phyloP scores from a whole-genome alignment of 257 asterid species.

The Coffea canephora region DNA sequence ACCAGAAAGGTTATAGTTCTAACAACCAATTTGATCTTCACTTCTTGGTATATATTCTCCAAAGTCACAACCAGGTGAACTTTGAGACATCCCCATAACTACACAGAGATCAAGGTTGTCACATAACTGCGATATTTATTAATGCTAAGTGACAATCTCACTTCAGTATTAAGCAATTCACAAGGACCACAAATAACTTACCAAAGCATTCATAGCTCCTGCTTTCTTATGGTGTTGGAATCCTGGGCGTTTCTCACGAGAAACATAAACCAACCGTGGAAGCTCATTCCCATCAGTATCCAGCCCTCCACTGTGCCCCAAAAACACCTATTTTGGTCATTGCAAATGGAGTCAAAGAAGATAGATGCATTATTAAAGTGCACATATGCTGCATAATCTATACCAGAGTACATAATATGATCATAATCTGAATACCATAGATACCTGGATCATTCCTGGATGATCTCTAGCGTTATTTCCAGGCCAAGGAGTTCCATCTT shows the following conservation, averaged over 20 bases:
- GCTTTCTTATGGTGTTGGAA: slow-evolving; percentile 87
- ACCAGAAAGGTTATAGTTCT: not conserved
- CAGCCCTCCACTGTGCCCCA: slow-evolving; percentile 71
- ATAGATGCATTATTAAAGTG: not conserved
- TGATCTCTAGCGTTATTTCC: slow-evolving; percentile 87
- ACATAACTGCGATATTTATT: not conserved
- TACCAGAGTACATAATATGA: no score
- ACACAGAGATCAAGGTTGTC: not conserved
- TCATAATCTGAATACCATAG: not conserved
- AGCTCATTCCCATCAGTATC: slow-evolving; percentile 83
- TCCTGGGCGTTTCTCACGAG: slow-evolving; percentile 97
- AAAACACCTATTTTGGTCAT: slow-evolving; percentile 49
- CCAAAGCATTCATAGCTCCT: slow-evolving; percentile 96
- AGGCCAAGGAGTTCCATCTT: slow-evolving; percentile 90
- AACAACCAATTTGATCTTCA: not conserved
- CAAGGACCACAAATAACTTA: slow-evolving; percentile 36
- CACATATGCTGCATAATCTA: not conserved
- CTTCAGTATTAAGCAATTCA: not conserved
- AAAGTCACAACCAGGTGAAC: not conserved
- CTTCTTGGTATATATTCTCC: not conserved
- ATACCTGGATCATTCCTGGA: slow-evolving; percentile 96
- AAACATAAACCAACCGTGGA: slow-evolving; percentile 82
- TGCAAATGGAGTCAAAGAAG: not conserved
- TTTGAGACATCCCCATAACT: not conserved
- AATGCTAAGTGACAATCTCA: not conserved